Evolutionary conservation across 768 basidiomycete species (phyloP).

Genomic region (Psilocybe cyanescens): DNA sequence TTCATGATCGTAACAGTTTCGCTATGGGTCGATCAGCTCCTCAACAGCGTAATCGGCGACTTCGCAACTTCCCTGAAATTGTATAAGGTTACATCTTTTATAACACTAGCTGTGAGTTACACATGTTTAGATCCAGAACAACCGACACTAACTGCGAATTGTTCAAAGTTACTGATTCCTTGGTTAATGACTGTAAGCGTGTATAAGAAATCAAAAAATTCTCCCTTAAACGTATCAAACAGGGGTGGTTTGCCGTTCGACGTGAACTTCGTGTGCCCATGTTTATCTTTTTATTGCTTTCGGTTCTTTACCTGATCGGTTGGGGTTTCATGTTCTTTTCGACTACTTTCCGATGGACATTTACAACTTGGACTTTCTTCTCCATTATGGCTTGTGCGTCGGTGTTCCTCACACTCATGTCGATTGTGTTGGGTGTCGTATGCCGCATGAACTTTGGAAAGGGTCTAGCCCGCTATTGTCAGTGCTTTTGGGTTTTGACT

Average conservation of each 20-base stretch:
- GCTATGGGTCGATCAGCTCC: slow-evolving; percentile 79
- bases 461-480: slow-evolving; percentile 69
- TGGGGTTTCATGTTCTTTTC: slow-evolving; percentile 79
- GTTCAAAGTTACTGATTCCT: slow-evolving; percentile 58
- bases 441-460: slow-evolving; percentile 81
- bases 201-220: not conserved
- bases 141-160: not conserved
- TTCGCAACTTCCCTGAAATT: slow-evolving; percentile 45
- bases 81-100: slow-evolving; percentile 59
- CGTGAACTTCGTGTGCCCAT: slow-evolving; percentile 63
- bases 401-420: slow-evolving; percentile 54
- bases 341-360: slow-evolving; percentile 76
- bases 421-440: slow-evolving; percentile 64
- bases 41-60: slow-evolving; percentile 65
- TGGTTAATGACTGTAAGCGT: slow-evolving; percentile 65
- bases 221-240: slow-evolving; percentile 4
- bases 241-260: slow-evolving; percentile 82
- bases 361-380: slow-evolving; percentile 77
- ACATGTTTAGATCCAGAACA: not conserved
- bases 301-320: slow-evolving; percentile 62
- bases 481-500: slow-evolving; percentile 28
- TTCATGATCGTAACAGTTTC: slow-evolving; percentile 73
- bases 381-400: slow-evolving; percentile 62
- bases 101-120: slow-evolving; percentile 61
- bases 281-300: slow-evolving; percentile 64